Evolutionary conservation across 768 basidiomycete genomes (phyloP), one percentile per base, ranked within the genome.

Genomic region (Panus rudis): DNA sequence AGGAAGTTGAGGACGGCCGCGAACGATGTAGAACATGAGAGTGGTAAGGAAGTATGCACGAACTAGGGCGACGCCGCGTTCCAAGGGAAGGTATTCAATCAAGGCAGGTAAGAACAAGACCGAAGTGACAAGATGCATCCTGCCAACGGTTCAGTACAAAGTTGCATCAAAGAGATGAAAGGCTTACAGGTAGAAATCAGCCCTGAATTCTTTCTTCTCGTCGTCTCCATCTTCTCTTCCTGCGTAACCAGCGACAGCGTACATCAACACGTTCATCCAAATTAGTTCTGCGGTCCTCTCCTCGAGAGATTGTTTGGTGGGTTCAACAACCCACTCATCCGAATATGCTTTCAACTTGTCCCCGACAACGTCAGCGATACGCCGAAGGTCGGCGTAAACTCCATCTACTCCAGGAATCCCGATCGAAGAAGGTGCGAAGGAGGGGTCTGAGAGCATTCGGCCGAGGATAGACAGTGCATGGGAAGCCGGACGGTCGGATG

Each of bases 41-140:
- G 63, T 61, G 17, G 66, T 61, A 6, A 70, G 61, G 50, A 86
- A 71, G 61, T 81, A 82, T 2, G 70, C 63, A 6, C 72, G 73
- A 14, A 88, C 67, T 12, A 86, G 64, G 14, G 74, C 58, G 3
- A 63, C 64, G 45, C 75, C 71, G 0, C 75, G 76, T 1, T 57
- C 32, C 0, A 66, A 67, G 4, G 66, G 57, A 47, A 57, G 55
- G 12, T 45, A 40, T 6, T 56, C 50, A 25, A 71, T 50, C 33
- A 78, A 45, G 1, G 80, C 72, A 0, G 76, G 67, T 20, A 83
- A 53, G 65, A 84, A 82, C 16, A 82, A 52, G 3, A 75, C 68
- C 4, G 81, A 82, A 0, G 84, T 88, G 27, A 84, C 71, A 1
- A 79, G 60, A 49, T 78, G 84, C 63, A 81, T 76, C 11, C 81